Evolutionary conservation across 495 filamentous ascomycete species (phyloP).

Genomic region (Penicillium samsonianum): DNA sequence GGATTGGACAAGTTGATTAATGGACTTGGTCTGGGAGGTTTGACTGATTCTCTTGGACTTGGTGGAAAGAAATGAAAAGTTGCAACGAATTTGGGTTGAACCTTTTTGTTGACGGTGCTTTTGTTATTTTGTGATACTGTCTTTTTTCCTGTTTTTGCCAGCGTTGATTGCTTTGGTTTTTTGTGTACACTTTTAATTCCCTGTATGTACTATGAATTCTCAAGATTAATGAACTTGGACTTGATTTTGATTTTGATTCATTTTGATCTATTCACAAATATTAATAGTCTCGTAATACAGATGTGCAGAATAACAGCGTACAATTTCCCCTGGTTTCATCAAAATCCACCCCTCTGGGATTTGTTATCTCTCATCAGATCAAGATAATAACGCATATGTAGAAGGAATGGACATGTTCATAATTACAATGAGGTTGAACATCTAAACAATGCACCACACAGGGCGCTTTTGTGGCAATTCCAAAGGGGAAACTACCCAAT

Average conservation of each 20-base stretch:
- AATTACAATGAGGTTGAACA: constrained; percentile 12
- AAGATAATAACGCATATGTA: background rate
- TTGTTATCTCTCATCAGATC: background rate
- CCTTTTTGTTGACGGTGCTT: background rate
- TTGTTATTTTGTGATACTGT: constrained; percentile 3
- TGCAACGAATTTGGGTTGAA: constrained; percentile 7
- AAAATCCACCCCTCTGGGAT: constrained; percentile 24
- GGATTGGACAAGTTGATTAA: constrained; percentile 77
- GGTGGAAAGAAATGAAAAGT: constrained; percentile 36
- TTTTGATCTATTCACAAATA: constrained; percentile 17
- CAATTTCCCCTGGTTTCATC: constrained; percentile 6
- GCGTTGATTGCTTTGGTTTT: background rate
- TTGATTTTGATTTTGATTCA: background rate
- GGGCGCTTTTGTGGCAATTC: constrained; percentile 1
- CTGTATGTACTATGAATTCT: constrained; percentile 7
- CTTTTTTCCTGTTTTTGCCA: background rate
- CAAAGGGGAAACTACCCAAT: background rate
- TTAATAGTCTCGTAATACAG: constrained; percentile 17
- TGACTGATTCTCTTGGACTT: constrained; percentile 56
- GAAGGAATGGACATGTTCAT: constrained; percentile 5
- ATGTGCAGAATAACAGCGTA: constrained; percentile 1
- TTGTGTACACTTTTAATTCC: background rate
- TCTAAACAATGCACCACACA: background rate
- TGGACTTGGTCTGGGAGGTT: constrained; percentile 66
- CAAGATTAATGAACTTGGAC: constrained; percentile 5